Base-by-base conservation (phyloP, 1,139 yeast genomes). In the Scheffersomyces quercinus region DNA sequence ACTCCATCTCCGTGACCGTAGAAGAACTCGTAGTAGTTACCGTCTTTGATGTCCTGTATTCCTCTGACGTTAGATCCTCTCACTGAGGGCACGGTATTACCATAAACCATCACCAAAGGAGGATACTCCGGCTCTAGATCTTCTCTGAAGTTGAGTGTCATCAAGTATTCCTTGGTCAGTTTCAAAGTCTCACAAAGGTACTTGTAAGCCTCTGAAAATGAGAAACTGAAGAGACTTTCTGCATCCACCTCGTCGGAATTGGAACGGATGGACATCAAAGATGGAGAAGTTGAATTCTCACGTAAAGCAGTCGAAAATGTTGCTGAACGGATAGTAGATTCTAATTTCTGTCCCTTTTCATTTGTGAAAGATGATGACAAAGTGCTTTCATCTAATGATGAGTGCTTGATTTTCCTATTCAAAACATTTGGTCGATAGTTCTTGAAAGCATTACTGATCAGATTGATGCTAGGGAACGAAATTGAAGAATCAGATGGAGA, bases 1-100 rank as follows among this genome's bases (percentile, higher is more conserved):
- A 90, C 97, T 29, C 97, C 97, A 59, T 90, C 97, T 6, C 97
- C 97, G 8, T 90, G 90, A 0, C 96, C 96, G 59, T 88, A 89
- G 53, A 77, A 80, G 53, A 88, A 85, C 52, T 87, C 84, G 50
- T 79, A 82, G 63, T 87, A 90, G 50, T 81, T 79, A 5, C 96
- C 96, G 31, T 76, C 75, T 49, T 70, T 74, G 45, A 90, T 83
- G 40, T 82, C 93, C 26, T 82, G 77, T n/a, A 60, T 57, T 2
- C 82, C 77, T 32, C 70, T 63, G 0, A 89, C 95, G 41, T 81
- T 66, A 2, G 88, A 84, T 2, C 91, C 95, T 42, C 95, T 75
- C 1, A 88, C 90, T 0, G 96, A 87, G 0, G 97, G 97, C 1
- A 88, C 86, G 5, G 77, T 73, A 56, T 86, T 81, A 7, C 96